Conservation (phyloP, 495 filamentous ascomycete genomes). For the Daldinia grandis region DNA sequence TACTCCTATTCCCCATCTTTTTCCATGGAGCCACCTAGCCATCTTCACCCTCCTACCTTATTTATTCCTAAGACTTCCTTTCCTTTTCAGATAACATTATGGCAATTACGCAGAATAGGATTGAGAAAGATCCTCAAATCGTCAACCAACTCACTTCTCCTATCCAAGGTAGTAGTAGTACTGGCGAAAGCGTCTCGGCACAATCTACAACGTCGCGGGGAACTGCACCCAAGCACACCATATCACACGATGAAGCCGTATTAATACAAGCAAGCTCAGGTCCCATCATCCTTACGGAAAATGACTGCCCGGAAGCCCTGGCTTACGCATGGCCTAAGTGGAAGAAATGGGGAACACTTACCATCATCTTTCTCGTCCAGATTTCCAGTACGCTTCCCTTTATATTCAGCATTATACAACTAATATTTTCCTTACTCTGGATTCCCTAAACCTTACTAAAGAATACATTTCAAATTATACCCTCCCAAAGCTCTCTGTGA, state of each 20-base stretch:
- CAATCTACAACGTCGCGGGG: slow-evolving; percentile 7
- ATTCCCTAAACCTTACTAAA: background rate
- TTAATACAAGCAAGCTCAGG: slow-evolving; percentile 29
- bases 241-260: slow-evolving; percentile 21
- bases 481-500: background rate
- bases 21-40: slow-evolving; percentile 10
- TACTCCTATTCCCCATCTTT: slow-evolving; percentile 5
- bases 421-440: slow-evolving; percentile 1
- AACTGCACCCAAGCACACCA: slow-evolving; percentile 17
- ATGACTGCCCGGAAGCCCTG: slow-evolving; percentile 68
- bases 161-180: background rate
- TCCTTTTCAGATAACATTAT: background rate
- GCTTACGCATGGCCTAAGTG: slow-evolving; percentile 66
- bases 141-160: background rate
- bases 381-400: slow-evolving; percentile 61
- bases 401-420: slow-evolving; percentile 61
- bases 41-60: background rate
- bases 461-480: background rate
- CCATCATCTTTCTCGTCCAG: slow-evolving; percentile 76
- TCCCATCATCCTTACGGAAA: slow-evolving; percentile 58
- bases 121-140: background rate
- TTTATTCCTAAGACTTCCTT: background rate
- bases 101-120: background rate
- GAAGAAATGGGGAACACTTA: slow-evolving; percentile 79
- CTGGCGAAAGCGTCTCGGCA: background rate